Evolutionary conservation across 306 rosid genomes (phyloP).

Genomic region (Castanospermum australe): DNA sequence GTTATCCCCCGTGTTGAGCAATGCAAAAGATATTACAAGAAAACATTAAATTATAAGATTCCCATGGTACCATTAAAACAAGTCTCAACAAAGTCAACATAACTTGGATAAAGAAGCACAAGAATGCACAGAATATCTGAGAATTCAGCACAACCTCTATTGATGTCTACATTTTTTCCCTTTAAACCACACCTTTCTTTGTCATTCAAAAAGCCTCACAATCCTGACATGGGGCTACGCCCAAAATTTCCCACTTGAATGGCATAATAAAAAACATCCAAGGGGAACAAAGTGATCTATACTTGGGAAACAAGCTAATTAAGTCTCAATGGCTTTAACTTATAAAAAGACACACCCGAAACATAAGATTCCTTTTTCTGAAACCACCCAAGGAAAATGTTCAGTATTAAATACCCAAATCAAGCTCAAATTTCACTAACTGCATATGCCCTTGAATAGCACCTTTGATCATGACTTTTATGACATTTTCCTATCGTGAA

Average conservation of each 20-base stretch:
- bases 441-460: constrained; percentile 13
- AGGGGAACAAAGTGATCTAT: constrained; percentile 44
- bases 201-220: constrained; percentile 35
- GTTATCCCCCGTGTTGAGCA: background rate
- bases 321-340: constrained; percentile 35
- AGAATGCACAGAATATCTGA: background rate
- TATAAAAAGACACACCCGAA: constrained; percentile 46
- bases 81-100: background rate
- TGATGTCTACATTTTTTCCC: constrained; percentile 16
- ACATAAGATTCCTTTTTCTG: constrained; percentile 33
- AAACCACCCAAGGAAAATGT: constrained; percentile 43
- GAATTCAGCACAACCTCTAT: constrained; percentile 5
- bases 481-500: constrained; percentile 46
- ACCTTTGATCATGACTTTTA: constrained; percentile 13
- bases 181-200: constrained; percentile 12
- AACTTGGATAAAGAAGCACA: background rate
- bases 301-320: constrained; percentile 42
- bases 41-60: background rate
- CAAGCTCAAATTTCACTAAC: constrained; percentile 36
- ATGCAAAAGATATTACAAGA: background rate
- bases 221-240: constrained; percentile 38
- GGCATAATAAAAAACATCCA: constrained; percentile 68
- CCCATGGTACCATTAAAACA: background rate
- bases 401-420: constrained; percentile 31
- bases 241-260: constrained; percentile 67